Evolutionary conservation across 2,329 filamentous ascomycete species (phyloP), one percentile per base, ranked within the genome.

Genomic region (Aspergillus caelatus): DNA sequence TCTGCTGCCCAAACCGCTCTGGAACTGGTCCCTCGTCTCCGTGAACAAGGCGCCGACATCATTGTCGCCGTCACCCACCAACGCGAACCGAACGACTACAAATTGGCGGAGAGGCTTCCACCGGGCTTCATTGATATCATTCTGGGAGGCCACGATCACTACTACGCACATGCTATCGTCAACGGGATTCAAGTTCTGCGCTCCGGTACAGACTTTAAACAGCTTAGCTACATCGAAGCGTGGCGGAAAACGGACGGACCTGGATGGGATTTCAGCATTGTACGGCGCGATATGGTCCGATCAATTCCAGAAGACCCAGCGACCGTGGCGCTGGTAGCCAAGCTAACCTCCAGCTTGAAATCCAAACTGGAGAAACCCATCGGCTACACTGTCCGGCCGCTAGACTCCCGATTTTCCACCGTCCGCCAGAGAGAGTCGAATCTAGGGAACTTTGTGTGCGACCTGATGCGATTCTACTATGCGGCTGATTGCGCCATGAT

Each of bases 131-230:
- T 96, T 23, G 94, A 97, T 75, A 87, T 97, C 41, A 91, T 97
- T 52, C 84, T 97, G 0, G 93, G 93, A 56, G 93, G 93, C 0
- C 93, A 97, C 72, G 94, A 97, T 71, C 94, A 97, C 75, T 95
- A 90, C 78, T 97, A 97, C 74, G 85, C 85, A 19, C 92, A 97
- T 78, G 86, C 84, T 60, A 73, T 93, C 61, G 85, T 95, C 75
- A 93, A 94, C 65, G 90, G 89, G 10, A 91, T 88, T 0, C 93
- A 97, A 71, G 87, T 96, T 3, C 81, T 97, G n/a, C 87, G 94
- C 1, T 96, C 92, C 0, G 93, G 94, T 0, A 92, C 89, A 21
- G 94, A 97, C 76, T 97, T 97, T 80, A 96, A 95, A 79, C 91
- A 97, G 75, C 82, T 97, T 39, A 95, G 91, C 74, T 96, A 96